These are phyloP conservation scores for Sclerotinia nivalis DNA, from an alignment of 2,329 filamentous ascomycete genomes.

Conservation along the genomic window DNA sequence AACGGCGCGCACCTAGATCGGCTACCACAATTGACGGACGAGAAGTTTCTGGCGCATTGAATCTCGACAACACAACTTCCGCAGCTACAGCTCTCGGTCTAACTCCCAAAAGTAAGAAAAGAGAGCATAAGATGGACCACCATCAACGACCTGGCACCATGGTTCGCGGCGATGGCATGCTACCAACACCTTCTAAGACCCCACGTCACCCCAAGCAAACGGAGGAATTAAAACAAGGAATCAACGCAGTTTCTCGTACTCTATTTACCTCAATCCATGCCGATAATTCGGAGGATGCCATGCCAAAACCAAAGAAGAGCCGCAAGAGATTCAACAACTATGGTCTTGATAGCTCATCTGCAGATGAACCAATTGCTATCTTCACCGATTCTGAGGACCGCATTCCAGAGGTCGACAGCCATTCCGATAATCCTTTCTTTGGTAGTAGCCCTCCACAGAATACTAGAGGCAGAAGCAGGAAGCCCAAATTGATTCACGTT, in stretches of 20 bases:
- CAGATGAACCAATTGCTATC: conserved; percentile 60
- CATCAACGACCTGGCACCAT: conserved; percentile 28
- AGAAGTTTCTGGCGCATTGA: conserved; percentile 50
- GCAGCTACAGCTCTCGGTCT: conserved; percentile 43
- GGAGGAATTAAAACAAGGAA: conserved; percentile 51
- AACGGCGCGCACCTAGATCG: conserved; percentile 32
- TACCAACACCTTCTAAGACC: conserved; percentile 79
- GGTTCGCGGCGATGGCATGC: conserved; percentile 51
- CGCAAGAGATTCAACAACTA: conserved; percentile 58
- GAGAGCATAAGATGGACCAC: conserved; percentile 33
- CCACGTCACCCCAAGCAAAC: conserved; percentile 62
- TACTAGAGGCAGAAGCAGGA: conserved; percentile 52
- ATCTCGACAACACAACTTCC: conserved; percentile 47
- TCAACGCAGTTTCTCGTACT: conserved; percentile 59
- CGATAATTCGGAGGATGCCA: conserved; percentile 53
- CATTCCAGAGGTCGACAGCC: conserved; percentile 66
- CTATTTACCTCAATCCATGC: conserved; percentile 53
- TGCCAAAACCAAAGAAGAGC: conserved; percentile 60
- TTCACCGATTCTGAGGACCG: conserved; percentile 81
- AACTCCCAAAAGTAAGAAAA: conserved; percentile 28
- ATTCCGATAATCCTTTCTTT: conserved; percentile 71
- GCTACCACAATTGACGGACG: conserved; percentile 49
- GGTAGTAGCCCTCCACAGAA: conserved; percentile 44
- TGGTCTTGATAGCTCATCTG: conserved; percentile 57
- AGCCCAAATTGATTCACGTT: conserved; percentile 54